Base-by-base conservation (phyloP, 225 moss, liverwort and hornwort species). In the Pleurozium schreberi region DNA sequence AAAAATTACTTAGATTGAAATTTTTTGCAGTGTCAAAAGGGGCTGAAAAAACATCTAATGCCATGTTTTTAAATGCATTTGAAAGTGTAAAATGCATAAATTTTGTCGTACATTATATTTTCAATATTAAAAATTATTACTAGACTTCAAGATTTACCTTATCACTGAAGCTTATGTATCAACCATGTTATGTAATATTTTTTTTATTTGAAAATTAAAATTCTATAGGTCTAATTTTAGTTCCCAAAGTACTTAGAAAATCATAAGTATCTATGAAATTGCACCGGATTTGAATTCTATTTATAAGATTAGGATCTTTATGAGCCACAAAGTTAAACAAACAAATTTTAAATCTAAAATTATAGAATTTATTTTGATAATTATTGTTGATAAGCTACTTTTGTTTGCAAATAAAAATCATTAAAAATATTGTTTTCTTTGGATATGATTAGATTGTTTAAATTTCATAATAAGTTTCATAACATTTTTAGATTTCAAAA, bases 291-390 rank as follows among this genome's bases (percentile, higher is more conserved):
- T 42, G 10, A 18, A 43, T 60, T 43, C 20, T 42, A 60, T 14
- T 20, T 11, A 43, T 3, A 31, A 14, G 5, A 43, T 5, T 21
- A 20, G 2, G 0, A 3, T 4, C 9, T 14, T 20, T 20, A 3
- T 2, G 1, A 28, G 6, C 20, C 1, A 19, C 43, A 28, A 40
- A 4, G 30, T 60, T 59, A 5, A 8, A 79, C n/a, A n/a, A n/a
- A 12, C 0, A n/a, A 8, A 28, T 5, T 19, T 0, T 2, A 7
- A 27, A 40, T 19, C 11, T 28, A 2, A 27, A n/a, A 2, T 18
- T 18, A 3, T 3, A 12, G 4, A 58, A n/a, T 40, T 53, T n/a
- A 18, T 18, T 25, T 59, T 10, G 4, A 40, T 40, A 28, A 23
- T 8, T 8, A 3, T 10, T 16, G 6, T 38, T 38, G 10, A n/a